Evolutionary conservation across 163 green algal genomes (phyloP), one percentile per base, ranked within the genome.

Genomic region (Prototheca stagnorum): DNA sequence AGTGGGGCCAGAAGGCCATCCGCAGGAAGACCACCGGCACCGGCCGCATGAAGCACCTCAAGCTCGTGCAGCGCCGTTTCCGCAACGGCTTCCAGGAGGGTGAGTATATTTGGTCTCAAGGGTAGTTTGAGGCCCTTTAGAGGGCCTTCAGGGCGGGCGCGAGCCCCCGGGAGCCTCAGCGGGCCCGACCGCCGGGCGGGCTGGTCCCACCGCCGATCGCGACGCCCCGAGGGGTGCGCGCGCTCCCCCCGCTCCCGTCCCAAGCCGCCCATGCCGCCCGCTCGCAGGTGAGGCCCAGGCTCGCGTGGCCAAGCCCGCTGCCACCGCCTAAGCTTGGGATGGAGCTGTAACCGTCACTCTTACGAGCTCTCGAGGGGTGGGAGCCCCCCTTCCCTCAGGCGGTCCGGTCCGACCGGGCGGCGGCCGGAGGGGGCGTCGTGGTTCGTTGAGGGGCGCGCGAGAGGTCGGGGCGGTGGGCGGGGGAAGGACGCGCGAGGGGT

Each of bases 1-100:
- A 99, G 72, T 99, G 90, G 90, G 82, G 76, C 65, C 69, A 84
- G 53, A 99, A 99, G 84, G 88, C 88, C n/a, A 96, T 95, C 44
- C 54, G 88, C 43, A 72, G 90, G 26, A 95, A 92, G 74, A 99
- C 90, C 48, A 98, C 90, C 44, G 90, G 90, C 58, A 93, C 79
- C 19, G 90, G 90, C 35, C 77, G 90, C 53, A 96, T 96, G 85
- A 62, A 70, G 22, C 57, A 72, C 53, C 34, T 72, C 21, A 64
- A 64, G 62, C 9, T 34, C 6, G 56, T 72, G 41, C 56, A 65
- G 22, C 56, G 56, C 39, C 56, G 62, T 39, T 61, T 62, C 56
- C 48, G 35, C 68, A 98, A 99, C 65, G 81, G 81, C 53, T 99
- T 99, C 81, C 74, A 70, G 17, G 78, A 91, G 65, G 79, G 83